Base-by-base conservation (phyloP, 2,329 filamentous ascomycete species). In the Sporothrix mexicana region DNA sequence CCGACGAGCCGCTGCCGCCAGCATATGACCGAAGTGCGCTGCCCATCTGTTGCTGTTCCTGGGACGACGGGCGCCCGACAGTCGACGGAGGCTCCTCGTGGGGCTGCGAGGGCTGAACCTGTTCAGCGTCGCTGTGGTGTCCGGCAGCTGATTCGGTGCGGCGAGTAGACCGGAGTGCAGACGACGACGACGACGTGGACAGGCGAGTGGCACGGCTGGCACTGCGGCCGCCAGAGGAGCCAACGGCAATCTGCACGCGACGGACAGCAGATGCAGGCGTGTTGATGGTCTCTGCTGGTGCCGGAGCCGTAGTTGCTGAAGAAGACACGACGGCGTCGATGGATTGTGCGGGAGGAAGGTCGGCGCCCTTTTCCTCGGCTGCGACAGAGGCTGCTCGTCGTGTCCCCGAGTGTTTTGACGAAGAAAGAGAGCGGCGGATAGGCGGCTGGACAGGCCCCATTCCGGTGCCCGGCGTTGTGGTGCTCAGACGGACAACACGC, bases 401-500 rank as follows among this genome's bases (percentile, higher is more conserved):
- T 75, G 23, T 77, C 72, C 41, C 75, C 57, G 73, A 67, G 36
- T 77, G 76, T 8, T 75, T 78, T 0, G 80, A 80, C 0, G 79
- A 77, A 5, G 87, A 86, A 25, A 85, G 78, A 0, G 87, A 88
- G n/a, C 83, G 85, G 13, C 87, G 87, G 59, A 86, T 81, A 62
- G 85, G 83, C 74, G 84, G 85, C 13, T 77, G 77, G n/a, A 77
- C 70, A 12, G 57, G 75, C 9, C 70, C 70, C 64, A 77, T 76
- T 12, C 75, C 75, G 13, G 74, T 71, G 12, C 79, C 78, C 78
- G 86, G 83, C 0, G 73, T 76, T 0, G 77, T 75, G 13, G 76
- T 73, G 78, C 87, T 89, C 20, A 90, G 80, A 15, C 88, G 85
- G 17, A 90, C 87, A 43, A 90, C 85, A 55, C 88, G 82, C 78